phyloP scores from a whole-genome alignment of 106 monocot genomes.

The Phalaenopsis aphrodite region DNA sequence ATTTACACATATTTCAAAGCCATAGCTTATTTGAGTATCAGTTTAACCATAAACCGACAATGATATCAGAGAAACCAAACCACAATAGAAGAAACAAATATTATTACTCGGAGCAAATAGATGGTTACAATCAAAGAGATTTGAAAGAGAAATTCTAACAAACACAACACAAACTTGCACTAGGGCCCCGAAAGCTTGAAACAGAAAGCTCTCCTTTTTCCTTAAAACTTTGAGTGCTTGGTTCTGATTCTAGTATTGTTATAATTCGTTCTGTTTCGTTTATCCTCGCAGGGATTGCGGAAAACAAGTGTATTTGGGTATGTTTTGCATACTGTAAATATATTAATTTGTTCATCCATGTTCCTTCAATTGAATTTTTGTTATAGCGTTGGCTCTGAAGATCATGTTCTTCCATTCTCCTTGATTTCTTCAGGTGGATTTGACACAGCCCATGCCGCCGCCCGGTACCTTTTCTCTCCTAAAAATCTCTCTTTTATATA shows the following conservation, averaged over 20 bases:
- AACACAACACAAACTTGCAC: too few relatives aligned
- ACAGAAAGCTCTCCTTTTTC: not conserved
- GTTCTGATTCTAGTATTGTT: not conserved
- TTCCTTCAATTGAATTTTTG: not conserved
- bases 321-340: not conserved
- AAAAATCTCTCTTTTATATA: not conserved
- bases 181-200: not conserved
- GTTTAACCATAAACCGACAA: too few relatives aligned
- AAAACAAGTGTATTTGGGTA: conserved; percentile 60
- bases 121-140: too few relatives aligned
- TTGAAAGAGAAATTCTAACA: too few relatives aligned
- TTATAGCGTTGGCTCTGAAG: not conserved
- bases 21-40: too few relatives aligned
- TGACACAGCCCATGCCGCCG: conserved; percentile 56
- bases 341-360: not conserved
- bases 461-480: conserved; percentile 16
- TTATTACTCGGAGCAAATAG: too few relatives aligned
- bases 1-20: too few relatives aligned
- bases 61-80: too few relatives aligned
- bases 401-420: not conserved
- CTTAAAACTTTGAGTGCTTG: conserved; percentile 6
- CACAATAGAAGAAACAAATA: too few relatives aligned
- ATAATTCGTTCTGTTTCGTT: not conserved
- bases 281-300: conserved; percentile 46
- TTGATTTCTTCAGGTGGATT: conserved; percentile 34